Evolutionary conservation across 192 early-diverging fungal genomes (phyloP).

Genomic region (Dissophora ornata): DNA sequence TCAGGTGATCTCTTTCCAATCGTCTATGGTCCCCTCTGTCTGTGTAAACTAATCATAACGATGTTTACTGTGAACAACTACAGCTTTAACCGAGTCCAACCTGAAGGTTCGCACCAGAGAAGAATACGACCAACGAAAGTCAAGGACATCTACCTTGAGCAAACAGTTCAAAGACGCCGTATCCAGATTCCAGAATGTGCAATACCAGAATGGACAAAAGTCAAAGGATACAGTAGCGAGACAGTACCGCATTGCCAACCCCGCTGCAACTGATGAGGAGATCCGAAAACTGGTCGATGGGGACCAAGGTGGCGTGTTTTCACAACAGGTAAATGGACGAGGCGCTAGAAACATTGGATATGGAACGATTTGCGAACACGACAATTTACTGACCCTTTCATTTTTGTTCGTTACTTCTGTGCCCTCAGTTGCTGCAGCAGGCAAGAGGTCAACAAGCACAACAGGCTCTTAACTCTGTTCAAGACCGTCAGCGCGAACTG

Average conservation of each 20-base stretch:
- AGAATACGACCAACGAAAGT: slow-evolving; percentile 46
- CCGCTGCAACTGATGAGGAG: slow-evolving; percentile 41
- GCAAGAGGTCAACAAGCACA: slow-evolving; percentile 38
- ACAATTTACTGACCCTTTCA: too few species aligned
- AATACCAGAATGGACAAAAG: slow-evolving; percentile 49
- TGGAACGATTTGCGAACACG: not conserved
- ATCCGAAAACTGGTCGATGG: slow-evolving; percentile 19
- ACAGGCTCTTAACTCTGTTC: slow-evolving; percentile 35
- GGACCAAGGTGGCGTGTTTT: slow-evolving; percentile 35
- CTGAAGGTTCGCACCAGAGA: slow-evolving; percentile 35
- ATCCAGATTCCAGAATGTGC: slow-evolving; percentile 30
- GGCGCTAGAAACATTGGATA: not conserved
- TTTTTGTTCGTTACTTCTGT: not conserved
- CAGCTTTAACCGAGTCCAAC: slow-evolving; percentile 35
- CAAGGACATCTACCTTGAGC: slow-evolving; percentile 46
- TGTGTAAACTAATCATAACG: too few species aligned
- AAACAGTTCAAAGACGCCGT: slow-evolving; percentile 51
- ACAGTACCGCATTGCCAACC: slow-evolving; percentile 46
- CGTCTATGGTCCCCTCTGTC: too few species aligned
- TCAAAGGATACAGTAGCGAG: slow-evolving; percentile 39
- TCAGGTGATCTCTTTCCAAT: too few species aligned
- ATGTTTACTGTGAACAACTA: not conserved
- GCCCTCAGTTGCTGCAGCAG: slow-evolving; percentile 35
- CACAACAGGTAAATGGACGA: slow-evolving; percentile 34
- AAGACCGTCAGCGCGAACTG: slow-evolving; percentile 40